phyloP scores from a whole-genome alignment of 306 rosid genomes.

The Cicer chorassanicum region DNA sequence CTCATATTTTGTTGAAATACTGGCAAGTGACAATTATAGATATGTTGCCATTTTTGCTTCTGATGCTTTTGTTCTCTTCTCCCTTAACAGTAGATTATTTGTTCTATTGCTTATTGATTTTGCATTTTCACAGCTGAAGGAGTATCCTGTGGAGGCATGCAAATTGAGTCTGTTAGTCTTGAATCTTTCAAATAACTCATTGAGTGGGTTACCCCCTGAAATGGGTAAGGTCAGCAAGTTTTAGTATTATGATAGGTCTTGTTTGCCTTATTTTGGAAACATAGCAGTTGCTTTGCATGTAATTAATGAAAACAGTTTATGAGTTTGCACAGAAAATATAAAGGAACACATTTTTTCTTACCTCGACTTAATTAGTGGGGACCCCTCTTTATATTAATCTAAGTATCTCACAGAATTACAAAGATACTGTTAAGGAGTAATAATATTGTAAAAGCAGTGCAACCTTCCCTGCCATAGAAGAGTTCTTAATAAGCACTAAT shows the following conservation, averaged over 20 bases:
- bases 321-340: slow-evolving; percentile 27
- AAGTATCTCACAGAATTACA: slow-evolving; percentile 10
- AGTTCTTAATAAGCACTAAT: slow-evolving; percentile 31
- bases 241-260: slow-evolving; percentile 29
- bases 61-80: slow-evolving; percentile 37
- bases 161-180: slow-evolving; percentile 70
- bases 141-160: slow-evolving; percentile 93
- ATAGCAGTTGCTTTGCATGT: slow-evolving; percentile 23
- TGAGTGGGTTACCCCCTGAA: slow-evolving; percentile 89
- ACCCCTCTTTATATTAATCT: slow-evolving; percentile 23
- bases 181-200: slow-evolving; percentile 92
- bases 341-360: not conserved
- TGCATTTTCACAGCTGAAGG: slow-evolving; percentile 74
- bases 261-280: slow-evolving; percentile 33
- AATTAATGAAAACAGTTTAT: slow-evolving; percentile 9
- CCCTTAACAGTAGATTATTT: slow-evolving; percentile 28
- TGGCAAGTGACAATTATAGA: slow-evolving; percentile 34
- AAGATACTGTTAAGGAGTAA: slow-evolving; percentile 22
- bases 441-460: slow-evolving; percentile 20
- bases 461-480: slow-evolving; percentile 26
- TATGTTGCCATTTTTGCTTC: slow-evolving; percentile 4
- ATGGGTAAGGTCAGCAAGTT: slow-evolving; percentile 68
- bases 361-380: not conserved
- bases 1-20: slow-evolving; percentile 13
- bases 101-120: slow-evolving; percentile 37